Evolutionary conservation across 148 eudicot species (phyloP).

Genomic region (Diospyros lotus): DNA sequence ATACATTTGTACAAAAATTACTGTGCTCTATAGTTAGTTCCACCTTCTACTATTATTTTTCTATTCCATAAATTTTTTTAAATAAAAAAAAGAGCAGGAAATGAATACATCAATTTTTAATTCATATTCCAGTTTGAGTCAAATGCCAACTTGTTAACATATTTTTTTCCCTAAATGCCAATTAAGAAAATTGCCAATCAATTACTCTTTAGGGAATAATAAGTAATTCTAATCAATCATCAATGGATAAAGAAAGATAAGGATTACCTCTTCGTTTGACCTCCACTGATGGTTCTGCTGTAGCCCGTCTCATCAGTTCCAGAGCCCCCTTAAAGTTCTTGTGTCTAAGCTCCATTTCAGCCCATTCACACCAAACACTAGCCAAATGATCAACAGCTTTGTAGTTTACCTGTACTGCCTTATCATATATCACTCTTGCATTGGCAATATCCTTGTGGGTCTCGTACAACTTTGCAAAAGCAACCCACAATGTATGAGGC

Average conservation of each 20-base stretch:
- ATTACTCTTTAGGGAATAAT: not conserved
- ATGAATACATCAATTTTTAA: no score
- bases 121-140: no score
- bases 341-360: conserved; percentile 90
- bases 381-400: conserved; percentile 88
- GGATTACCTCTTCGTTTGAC: conserved; percentile 83
- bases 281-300: conserved; percentile 87
- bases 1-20: no score
- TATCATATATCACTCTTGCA: conserved; percentile 87
- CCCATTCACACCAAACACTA: conserved; percentile 98
- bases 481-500: conserved; percentile 95
- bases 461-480: conserved; percentile 89
- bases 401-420: conserved; percentile 91
- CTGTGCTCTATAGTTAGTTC: no score
- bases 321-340: conserved; percentile 70
- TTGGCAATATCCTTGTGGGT: conserved; percentile 67
- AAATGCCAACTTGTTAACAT: no score
- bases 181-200: not conserved
- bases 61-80: no score
- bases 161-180: no score
- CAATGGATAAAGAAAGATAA: not conserved
- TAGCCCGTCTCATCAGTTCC: conserved; percentile 91
- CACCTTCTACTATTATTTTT: no score
- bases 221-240: conserved; percentile 2
- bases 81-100: no score